A percentile compares a stretch with the other conserved stretches of the same genome.
These are phyloP conservation scores for Diaporthe sp. DNA, from an alignment of 2,329 filamentous ascomycete genomes.

Conservation along the genomic window DNA sequence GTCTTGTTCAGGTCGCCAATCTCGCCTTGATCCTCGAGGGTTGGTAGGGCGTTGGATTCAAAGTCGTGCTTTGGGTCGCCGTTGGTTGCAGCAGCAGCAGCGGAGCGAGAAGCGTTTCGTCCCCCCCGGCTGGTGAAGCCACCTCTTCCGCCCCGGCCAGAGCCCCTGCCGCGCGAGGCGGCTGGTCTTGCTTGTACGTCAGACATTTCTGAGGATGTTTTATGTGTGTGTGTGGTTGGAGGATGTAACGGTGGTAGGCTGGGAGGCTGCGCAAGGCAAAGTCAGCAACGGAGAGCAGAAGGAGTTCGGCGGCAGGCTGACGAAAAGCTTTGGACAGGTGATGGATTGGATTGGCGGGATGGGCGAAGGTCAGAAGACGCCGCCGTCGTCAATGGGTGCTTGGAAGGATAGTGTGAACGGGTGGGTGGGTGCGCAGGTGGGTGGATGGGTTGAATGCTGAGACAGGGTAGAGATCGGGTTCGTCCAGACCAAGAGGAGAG, in stretches of 20 bases:
- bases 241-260: neutral
- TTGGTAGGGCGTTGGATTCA: constrained; percentile 66
- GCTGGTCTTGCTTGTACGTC: constrained; percentile 89
- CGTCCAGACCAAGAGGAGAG: constrained; percentile 8
- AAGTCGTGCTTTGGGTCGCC: constrained; percentile 75
- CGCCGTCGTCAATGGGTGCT: constrained; percentile 28
- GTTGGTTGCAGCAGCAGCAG: constrained; percentile 74
- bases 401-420: constrained; percentile 19
- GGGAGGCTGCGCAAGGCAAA: constrained; percentile 29
- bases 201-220: constrained; percentile 79
- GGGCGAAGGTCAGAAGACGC: constrained; percentile 8
- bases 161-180: constrained; percentile 89
- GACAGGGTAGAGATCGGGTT: constrained; percentile 19
- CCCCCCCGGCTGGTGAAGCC: constrained; percentile 75
- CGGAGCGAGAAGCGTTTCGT: constrained; percentile 68
- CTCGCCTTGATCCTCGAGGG: constrained; percentile 86
- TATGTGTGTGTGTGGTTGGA: constrained; percentile 39
- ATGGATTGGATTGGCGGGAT: constrained; percentile 27
- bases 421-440: constrained; percentile 14
- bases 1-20: constrained; percentile 92
- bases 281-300: constrained; percentile 18
- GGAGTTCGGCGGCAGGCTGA: constrained; percentile 10
- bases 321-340: constrained; percentile 23
- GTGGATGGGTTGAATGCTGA: constrained; percentile 16
- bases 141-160: constrained; percentile 38